Evolutionary conservation across 2,329 filamentous ascomycete genomes (phyloP).

Genomic region (Ceratocystis alfenasii): DNA sequence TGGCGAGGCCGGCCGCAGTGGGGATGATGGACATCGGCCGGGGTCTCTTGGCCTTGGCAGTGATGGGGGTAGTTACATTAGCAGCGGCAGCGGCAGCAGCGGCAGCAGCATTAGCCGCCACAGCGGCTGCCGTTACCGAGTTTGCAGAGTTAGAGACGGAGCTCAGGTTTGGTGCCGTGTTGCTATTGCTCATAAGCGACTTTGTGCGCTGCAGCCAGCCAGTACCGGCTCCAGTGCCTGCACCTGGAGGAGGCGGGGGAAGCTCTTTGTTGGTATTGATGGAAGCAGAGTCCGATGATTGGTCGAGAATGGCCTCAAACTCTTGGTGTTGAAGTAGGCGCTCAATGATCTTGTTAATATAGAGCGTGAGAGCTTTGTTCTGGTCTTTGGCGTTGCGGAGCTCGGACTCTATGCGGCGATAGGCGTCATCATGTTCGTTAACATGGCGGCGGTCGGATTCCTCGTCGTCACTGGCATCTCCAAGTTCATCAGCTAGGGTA

Average conservation of each 20-base stretch:
- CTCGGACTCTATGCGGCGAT: conserved; percentile 64
- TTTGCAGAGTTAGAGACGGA: conserved; percentile 34
- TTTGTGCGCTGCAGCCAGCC: conserved; percentile 51
- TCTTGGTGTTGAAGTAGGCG: conserved; percentile 86
- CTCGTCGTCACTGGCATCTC: conserved; percentile 52
- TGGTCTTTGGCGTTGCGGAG: conserved; percentile 73
- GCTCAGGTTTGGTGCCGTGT: conserved; percentile 39
- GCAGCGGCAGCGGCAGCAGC: conserved; percentile 21
- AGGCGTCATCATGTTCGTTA: conserved; percentile 47
- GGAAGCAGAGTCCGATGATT: conserved; percentile 45
- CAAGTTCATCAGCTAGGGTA: conserved; percentile 71
- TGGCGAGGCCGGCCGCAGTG: conserved; percentile 27
- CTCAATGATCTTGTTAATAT: conserved; percentile 99
- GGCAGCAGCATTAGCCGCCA: conserved; percentile 13
- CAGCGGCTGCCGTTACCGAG: conserved; percentile 22
- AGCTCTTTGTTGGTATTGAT: conserved; percentile 69
- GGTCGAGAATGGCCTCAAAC: conserved; percentile 85
- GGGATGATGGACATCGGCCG: conserved; percentile 49
- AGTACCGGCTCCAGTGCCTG: conserved; percentile 29
- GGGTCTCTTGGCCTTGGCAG: conserved; percentile 34
- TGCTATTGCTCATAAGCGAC: conserved; percentile 28
- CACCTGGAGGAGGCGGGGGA: conserved; percentile 48
- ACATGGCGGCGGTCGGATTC: conserved; percentile 45
- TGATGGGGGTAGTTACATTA: conserved; percentile 22
- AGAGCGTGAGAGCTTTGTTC: conserved; percentile 92